phyloP scores from a whole-genome alignment of 495 filamentous ascomycete genomes.

The Astrocystis sublimbata region DNA sequence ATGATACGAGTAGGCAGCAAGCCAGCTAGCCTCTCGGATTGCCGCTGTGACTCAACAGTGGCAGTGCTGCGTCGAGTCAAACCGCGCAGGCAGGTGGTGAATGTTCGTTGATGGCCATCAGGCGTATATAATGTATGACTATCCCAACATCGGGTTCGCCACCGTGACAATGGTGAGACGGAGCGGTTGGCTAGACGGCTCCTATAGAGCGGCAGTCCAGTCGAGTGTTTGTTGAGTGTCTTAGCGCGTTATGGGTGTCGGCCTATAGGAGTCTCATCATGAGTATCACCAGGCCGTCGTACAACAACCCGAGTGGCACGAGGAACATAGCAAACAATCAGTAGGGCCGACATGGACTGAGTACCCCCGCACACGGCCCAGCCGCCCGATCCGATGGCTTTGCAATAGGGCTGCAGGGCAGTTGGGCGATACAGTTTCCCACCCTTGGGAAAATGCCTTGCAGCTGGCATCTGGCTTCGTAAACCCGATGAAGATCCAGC shows the following conservation, averaged over 20 bases:
- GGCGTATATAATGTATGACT: neutral
- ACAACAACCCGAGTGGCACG: neutral
- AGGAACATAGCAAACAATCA: neutral
- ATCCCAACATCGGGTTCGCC: too few species aligned
- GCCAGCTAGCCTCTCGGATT: neutral
- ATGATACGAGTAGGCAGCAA: neutral
- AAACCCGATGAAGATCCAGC: neutral
- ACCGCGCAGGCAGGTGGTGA: neutral
- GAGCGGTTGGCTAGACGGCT: neutral
- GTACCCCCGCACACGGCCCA: neutral
- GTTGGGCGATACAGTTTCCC: neutral
- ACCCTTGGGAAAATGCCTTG: neutral
- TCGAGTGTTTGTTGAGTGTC: neutral
- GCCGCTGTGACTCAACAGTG: neutral
- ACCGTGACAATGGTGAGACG: neutral
- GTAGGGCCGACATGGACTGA: neutral
- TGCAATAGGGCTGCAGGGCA: neutral
- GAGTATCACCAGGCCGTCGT: neutral
- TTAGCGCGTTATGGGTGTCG: neutral
- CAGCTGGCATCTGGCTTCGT: neutral
- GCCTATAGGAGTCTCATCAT: too few species aligned
- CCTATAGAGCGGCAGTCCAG: neutral
- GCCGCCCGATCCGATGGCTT: neutral
- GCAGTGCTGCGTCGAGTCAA: neutral
- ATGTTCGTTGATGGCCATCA: neutral